Percentiles rank a stretch among this genome's conserved stretches.
Evolutionary conservation across 2,329 filamentous ascomycete species (phyloP).

Genomic region (Shiraia sp.): DNA sequence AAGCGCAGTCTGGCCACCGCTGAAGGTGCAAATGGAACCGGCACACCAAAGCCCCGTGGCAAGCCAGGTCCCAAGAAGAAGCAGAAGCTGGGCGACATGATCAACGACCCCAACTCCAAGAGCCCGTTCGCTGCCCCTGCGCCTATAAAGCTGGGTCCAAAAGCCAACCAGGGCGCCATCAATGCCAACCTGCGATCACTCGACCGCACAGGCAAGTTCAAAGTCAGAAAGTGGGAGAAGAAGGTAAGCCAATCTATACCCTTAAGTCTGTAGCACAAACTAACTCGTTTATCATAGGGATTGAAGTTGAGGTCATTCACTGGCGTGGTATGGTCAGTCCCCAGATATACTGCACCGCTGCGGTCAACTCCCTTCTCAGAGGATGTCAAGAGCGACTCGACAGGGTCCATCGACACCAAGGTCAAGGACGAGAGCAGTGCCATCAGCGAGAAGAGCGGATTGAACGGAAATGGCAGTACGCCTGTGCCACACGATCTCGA

Average conservation of each 20-base stretch:
- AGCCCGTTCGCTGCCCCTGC: slow-evolving; percentile 47
- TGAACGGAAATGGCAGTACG: slow-evolving; percentile 51
- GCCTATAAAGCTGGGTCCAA: slow-evolving; percentile 81
- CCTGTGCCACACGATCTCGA: slow-evolving; percentile 50
- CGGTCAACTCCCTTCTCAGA: slow-evolving; percentile 59
- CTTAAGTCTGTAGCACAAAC: too few species aligned
- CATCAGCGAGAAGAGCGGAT: slow-evolving; percentile 64
- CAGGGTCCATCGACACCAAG: slow-evolving; percentile 61
- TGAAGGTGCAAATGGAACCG: slow-evolving; percentile 53
- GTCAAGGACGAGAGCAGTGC: slow-evolving; percentile 62
- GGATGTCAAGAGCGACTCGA: slow-evolving; percentile 62
- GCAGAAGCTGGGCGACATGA: slow-evolving; percentile 67
- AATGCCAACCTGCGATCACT: slow-evolving; percentile 94
- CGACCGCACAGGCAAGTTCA: slow-evolving; percentile 80
- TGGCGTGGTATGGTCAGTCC: slow-evolving; percentile 78
- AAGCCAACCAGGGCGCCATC: slow-evolving; percentile 95
- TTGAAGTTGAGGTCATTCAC: slow-evolving; percentile 92
- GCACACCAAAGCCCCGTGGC: slow-evolving; percentile 69
- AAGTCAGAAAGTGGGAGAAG: slow-evolving; percentile 88
- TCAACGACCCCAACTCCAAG: slow-evolving; percentile 48
- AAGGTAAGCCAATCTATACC: slow-evolving; percentile 48
- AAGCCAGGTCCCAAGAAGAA: slow-evolving; percentile 96
- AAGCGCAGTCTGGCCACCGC: slow-evolving; percentile 60
- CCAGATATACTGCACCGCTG: slow-evolving; percentile 81
- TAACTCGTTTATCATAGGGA: slow-evolving; percentile 37